Percentiles rank a stretch among this genome's conserved stretches.
Conservation (phyloP, 2,329 filamentous ascomycete genomes). For the Dendrostoma leiphaemia region DNA sequence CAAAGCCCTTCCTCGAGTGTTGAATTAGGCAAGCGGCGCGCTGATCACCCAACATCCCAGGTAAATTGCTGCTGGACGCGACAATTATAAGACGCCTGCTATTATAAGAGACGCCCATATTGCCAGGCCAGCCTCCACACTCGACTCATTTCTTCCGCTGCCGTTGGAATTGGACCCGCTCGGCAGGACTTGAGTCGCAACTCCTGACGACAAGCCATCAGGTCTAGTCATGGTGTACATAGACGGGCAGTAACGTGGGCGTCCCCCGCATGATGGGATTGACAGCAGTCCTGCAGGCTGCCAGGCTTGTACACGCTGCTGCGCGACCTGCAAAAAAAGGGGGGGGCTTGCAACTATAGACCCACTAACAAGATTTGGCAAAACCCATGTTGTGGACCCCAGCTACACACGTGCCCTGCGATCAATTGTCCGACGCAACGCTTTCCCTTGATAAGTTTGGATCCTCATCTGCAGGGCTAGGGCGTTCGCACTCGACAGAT, state of each 20-base stretch:
- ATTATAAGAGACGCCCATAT: background rate
- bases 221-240: too few species aligned
- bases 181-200: too few species aligned
- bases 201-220: too few species aligned
- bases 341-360: background rate
- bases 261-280: background rate
- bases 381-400: conserved; percentile 5
- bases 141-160: too few species aligned
- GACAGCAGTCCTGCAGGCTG: background rate
- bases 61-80: background rate
- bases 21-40: background rate
- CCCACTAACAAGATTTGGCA: background rate
- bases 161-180: too few species aligned
- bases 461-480: conserved; percentile 5
- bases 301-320: too few species aligned
- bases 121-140: too few species aligned
- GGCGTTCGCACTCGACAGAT: conserved; percentile 6
- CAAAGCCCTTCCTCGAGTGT: background rate
- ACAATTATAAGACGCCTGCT: background rate
- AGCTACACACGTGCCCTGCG: conserved; percentile 16
- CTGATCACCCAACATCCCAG: background rate
- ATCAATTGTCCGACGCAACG: conserved; percentile 13
- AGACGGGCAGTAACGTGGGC: too few species aligned
- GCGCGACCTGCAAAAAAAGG: background rate
- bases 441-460: conserved; percentile 4